Evolutionary conservation across 2,329 filamentous ascomycete genomes (phyloP).

Genomic region (Eutypella sp.): DNA sequence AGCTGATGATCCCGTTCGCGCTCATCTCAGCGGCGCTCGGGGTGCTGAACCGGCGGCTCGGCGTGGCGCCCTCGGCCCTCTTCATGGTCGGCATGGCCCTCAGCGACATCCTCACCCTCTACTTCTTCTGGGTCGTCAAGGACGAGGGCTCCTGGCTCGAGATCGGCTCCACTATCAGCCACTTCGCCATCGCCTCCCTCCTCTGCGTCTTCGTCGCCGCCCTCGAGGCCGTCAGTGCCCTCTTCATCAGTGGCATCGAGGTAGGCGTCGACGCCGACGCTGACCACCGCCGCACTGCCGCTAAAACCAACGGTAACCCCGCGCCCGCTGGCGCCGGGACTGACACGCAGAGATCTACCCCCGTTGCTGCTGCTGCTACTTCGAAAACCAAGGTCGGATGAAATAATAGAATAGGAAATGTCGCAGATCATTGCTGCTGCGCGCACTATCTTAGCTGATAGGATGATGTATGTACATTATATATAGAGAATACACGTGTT

Average conservation of each 20-base stretch:
- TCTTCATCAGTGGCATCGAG: slow-evolving; percentile 76
- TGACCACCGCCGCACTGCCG: slow-evolving; percentile 1
- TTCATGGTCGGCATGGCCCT: slow-evolving; percentile 95
- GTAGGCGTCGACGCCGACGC: slow-evolving; percentile 38
- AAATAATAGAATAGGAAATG: too few species aligned
- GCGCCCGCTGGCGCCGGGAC: too few species aligned
- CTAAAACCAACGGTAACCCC: slow-evolving; percentile 8
- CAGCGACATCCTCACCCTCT: slow-evolving; percentile 84
- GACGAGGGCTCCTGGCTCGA: slow-evolving; percentile 97
- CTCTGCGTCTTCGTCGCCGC: slow-evolving; percentile 86
- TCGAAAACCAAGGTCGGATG: too few species aligned
- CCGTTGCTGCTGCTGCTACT: too few species aligned
- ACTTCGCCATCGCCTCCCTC: slow-evolving; percentile 88
- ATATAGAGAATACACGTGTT: too few species aligned
- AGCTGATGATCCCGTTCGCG: slow-evolving; percentile 89
- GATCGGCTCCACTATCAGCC: slow-evolving; percentile 93
- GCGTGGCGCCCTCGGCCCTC: slow-evolving; percentile 79
- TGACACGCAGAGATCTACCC: too few species aligned
- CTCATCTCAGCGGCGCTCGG: slow-evolving; percentile 92
- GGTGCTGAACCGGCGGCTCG: slow-evolving; percentile 77
- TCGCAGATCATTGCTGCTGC: too few species aligned
- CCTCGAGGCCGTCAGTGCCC: slow-evolving; percentile 78
- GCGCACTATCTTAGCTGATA: too few species aligned
- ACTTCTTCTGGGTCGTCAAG: slow-evolving; percentile 96
- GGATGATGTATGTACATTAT: too few species aligned